Conservation (phyloP, 139 green algal species). For the Volvox africanus region DNA sequence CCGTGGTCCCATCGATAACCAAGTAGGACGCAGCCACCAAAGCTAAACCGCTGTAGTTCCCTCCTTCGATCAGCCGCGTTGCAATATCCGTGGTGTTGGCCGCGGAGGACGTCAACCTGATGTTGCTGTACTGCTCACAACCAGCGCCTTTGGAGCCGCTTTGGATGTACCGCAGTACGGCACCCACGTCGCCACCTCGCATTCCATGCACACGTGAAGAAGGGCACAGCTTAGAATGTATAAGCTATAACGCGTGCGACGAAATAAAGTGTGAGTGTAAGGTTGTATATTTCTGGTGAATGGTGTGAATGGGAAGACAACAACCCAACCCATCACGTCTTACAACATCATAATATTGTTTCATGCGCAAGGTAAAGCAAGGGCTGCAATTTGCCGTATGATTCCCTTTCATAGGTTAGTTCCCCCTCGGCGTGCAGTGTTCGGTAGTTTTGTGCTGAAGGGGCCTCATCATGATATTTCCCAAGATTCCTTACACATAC, state of each 20-base stretch:
- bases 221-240: not conserved
- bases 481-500: too few species aligned
- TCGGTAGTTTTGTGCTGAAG: too few species aligned
- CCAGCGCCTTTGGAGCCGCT: not conserved
- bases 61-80: not conserved
- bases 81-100: not conserved
- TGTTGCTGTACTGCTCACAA: not conserved
- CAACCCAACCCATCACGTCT: too few species aligned
- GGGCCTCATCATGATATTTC: too few species aligned
- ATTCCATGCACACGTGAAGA: not conserved
- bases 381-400: too few species aligned
- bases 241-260: too few species aligned
- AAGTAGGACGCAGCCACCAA: not conserved
- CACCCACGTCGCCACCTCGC: not conserved
- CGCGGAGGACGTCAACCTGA: not conserved
- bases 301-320: too few species aligned
- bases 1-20: not conserved
- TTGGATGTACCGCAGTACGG: not conserved
- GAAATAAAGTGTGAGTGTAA: not conserved
- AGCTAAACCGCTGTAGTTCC: not conserved
- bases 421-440: too few species aligned
- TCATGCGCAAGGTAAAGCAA: too few species aligned
- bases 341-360: too few species aligned
- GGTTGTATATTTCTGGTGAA: too few species aligned
- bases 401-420: too few species aligned